These are phyloP conservation scores for Paramecium sexaurelia DNA, from an alignment of 73 alveolate genomes.

Conservation along the genomic window DNA sequence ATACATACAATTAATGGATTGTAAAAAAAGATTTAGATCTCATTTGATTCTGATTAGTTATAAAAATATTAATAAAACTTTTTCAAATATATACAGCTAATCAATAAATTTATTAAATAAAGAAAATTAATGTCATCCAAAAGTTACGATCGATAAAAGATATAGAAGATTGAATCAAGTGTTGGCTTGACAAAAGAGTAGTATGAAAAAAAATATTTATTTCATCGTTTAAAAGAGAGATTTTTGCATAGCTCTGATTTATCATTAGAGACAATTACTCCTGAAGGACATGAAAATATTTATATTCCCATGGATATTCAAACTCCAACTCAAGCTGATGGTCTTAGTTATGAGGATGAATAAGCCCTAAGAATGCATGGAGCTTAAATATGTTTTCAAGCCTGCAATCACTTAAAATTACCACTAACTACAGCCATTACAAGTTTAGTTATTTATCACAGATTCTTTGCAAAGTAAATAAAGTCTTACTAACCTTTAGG, in stretches of 20 bases:
- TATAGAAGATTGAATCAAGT: not conserved
- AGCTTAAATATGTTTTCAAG: constrained; percentile 42
- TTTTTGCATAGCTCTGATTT: constrained; percentile 1
- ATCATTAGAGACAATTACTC: constrained; percentile 15
- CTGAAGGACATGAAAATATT: constrained; percentile 51
- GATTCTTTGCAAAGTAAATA: constrained; percentile 31
- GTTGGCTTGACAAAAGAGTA: constrained; percentile 11
- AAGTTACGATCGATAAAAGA: constrained; percentile 14
- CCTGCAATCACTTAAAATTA: not conserved
- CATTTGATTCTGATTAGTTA: no score
- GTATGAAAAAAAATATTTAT: constrained; percentile 13
- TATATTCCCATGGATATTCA: constrained; percentile 17
- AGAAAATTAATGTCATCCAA: not conserved
- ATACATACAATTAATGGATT: no score
- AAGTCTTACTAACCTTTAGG: not conserved
- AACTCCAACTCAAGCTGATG: constrained; percentile 52
- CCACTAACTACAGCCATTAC: constrained; percentile 35
- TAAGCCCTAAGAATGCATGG: constrained; percentile 46
- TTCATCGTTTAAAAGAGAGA: constrained; percentile 28
- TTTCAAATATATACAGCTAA: no score
- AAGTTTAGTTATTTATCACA: constrained; percentile 22
- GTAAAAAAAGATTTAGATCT: no score
- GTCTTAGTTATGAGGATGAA: constrained; percentile 46
- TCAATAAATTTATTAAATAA: not conserved
- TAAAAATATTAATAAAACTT: no score